Evolutionary conservation across 805 yeast species (phyloP), one percentile per base, ranked within the genome.

Genomic region (Priceomyces melissophilus): DNA sequence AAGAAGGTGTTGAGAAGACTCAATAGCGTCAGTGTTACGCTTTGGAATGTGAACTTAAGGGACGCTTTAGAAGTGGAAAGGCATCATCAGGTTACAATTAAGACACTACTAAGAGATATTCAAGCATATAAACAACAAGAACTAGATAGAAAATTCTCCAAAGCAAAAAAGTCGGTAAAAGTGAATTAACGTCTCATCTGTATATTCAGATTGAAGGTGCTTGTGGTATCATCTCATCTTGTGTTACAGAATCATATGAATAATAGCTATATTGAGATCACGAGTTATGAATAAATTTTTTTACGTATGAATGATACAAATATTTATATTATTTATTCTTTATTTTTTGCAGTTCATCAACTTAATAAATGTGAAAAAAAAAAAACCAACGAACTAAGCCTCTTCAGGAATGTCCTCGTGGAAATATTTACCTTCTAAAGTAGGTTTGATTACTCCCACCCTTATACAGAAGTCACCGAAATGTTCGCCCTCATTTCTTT

Each of bases 391-490:
- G 16, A 32, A 32, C 36, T 64, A 72, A 38, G 84, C 82, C 37
- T 83, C 90, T 59, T 84, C 95, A 27, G 91, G 84, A 47, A 91
- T 79, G 57, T 87, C 93, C 46, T 91, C 97, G 74, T 95, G 96
- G 87, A 93, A 90, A 61, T 79, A 83, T 62, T 84, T 87, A 48
- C 98, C 98, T 63, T 87, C 96, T 34, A 79, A 67, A 23, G 97
- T 90, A 47, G 90, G 93, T 56, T 81, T 82, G 58, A 91, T 88
- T 44, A 87, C 78, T n/a, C 95, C 96, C 37, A 71, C 76, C 68
- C 98, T 81, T 49, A 91, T 76, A 49, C 85, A 78, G 73, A 86
- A 91, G 61, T 91, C 98, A 58, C 98, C 98, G 56, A 91, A 91
- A 41, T 87, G 96, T 65, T 91, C 98, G 43, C 88, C 91, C 8